phyloP scores from a whole-genome alignment of 208 protist genomes.

The Kentomonas sorsogonicus region DNA sequence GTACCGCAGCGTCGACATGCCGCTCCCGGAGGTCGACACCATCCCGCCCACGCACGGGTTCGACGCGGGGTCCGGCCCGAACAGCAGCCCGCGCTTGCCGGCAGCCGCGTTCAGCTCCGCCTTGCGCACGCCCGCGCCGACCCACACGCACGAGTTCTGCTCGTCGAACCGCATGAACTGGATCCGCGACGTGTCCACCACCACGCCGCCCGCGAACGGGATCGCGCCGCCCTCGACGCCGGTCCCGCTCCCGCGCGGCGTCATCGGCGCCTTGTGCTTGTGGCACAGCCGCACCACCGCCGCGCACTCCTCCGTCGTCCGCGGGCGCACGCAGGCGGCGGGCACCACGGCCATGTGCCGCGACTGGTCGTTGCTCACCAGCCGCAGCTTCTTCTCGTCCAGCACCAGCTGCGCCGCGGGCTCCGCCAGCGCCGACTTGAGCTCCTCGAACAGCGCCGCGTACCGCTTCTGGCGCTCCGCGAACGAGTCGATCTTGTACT shows the following conservation, averaged over 20 bases:
- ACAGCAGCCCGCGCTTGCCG: slow-evolving; percentile 28
- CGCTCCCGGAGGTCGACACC: slow-evolving; percentile 56
- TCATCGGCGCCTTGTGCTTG: slow-evolving; percentile 39
- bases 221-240: slow-evolving; percentile 55
- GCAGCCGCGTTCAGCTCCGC: slow-evolving; percentile 27
- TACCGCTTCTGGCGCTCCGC: slow-evolving; percentile 33
- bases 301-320: slow-evolving; percentile 22
- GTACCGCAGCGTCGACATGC: slow-evolving; percentile 75
- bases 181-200: slow-evolving; percentile 43
- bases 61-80: slow-evolving; percentile 49
- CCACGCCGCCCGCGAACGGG: slow-evolving; percentile 42
- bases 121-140: slow-evolving; percentile 60
- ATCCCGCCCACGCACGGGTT: slow-evolving; percentile 76
- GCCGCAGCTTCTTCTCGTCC: slow-evolving; percentile 19
- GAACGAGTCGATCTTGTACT: background rate
- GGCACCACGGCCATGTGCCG: slow-evolving; percentile 19
- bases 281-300: slow-evolving; percentile 27
- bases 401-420: slow-evolving; percentile 31
- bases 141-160: slow-evolving; percentile 56
- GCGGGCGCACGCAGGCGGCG: slow-evolving; percentile 23
- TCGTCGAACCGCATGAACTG: slow-evolving; percentile 34
- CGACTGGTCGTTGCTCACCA: slow-evolving; percentile 29
- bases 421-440: slow-evolving; percentile 21
- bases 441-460: slow-evolving; percentile 21
- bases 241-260: slow-evolving; percentile 40